Percentiles rank a stretch among this genome's conserved stretches.
Evolutionary conservation across 148 eudicot genomes (phyloP).

Genomic region (Silene uniflora): DNA sequence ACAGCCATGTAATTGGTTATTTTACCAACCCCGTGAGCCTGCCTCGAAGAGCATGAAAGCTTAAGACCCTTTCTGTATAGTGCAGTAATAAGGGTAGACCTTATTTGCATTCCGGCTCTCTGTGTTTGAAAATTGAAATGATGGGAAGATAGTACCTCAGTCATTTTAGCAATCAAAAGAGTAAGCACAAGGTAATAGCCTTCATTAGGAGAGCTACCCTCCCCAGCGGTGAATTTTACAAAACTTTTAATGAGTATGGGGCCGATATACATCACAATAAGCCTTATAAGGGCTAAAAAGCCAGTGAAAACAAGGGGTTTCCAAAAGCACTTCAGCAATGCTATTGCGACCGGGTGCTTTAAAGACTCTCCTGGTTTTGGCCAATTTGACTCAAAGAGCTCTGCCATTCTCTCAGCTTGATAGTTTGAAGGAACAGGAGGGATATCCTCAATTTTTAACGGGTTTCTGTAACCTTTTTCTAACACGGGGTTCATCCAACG

Average conservation of each 20-base stretch:
- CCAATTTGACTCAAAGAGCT: constrained; percentile 67
- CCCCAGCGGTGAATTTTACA: constrained; percentile 66
- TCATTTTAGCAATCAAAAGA: constrained; percentile 60
- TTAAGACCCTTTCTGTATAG: constrained; percentile 75
- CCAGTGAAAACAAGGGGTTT: constrained; percentile 61
- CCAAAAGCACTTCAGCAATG: constrained; percentile 78
- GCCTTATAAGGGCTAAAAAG: constrained; percentile 56
- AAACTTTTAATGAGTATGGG: constrained; percentile 71
- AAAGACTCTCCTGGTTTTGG: constrained; percentile 63
- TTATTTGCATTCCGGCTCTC: constrained; percentile 74
- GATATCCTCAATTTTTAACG: constrained; percentile 39
- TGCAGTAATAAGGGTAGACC: constrained; percentile 73
- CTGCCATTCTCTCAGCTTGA: constrained; percentile 63
- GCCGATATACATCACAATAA: constrained; percentile 75
- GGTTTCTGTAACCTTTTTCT: constrained; percentile 31
- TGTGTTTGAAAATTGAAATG: constrained; percentile 83
- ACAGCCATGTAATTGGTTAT: constrained; percentile 96
- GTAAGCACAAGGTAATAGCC: constrained; percentile 74
- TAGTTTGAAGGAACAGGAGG: constrained; percentile 71
- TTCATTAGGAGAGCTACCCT: constrained; percentile 59
- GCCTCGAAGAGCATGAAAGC: constrained; percentile 75
- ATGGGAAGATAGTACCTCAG: constrained; percentile 64
- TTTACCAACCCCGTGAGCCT: constrained; percentile 84
- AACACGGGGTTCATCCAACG: constrained; percentile 41
- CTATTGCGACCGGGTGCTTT: constrained; percentile 63